Conservation (phyloP, 352 stramenopile species). For the Phytophthora fragariaefolia region DNA sequence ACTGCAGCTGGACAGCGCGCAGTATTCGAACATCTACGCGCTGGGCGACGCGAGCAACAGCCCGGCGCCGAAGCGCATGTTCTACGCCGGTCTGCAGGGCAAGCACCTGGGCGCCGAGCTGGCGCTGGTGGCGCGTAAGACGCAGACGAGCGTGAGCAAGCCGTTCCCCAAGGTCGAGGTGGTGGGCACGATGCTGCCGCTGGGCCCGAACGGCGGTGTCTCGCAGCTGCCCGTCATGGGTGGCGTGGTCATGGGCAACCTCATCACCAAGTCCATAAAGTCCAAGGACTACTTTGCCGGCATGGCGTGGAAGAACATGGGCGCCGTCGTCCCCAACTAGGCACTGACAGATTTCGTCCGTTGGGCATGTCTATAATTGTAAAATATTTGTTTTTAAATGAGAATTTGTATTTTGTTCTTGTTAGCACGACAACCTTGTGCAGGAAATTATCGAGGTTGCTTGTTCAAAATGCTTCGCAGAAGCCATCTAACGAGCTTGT, state of each 20-base stretch:
- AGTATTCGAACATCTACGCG: conserved; percentile 58
- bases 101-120: conserved; percentile 50
- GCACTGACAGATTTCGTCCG: background rate
- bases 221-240: conserved; percentile 59
- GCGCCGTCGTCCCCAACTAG: conserved; percentile 43
- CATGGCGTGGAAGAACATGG: conserved; percentile 44
- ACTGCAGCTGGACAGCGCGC: conserved; percentile 49
- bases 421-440: no score
- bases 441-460: no score
- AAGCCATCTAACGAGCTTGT: no score
- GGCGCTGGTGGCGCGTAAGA: conserved; percentile 44
- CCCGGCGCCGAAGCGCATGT: conserved; percentile 49
- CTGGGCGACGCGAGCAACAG: conserved; percentile 62
- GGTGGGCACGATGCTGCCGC: conserved; percentile 46
- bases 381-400: background rate
- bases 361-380: background rate
- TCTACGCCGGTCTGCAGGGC: conserved; percentile 49
- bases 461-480: no score
- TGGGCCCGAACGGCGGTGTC: conserved; percentile 63
- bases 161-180: conserved; percentile 47
- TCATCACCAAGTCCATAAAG: conserved; percentile 57
- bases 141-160: conserved; percentile 45
- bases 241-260: conserved; percentile 57
- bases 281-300: conserved; percentile 54
- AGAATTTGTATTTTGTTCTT: no score